Percentiles rank a stretch among this genome's conserved stretches.
These are phyloP conservation scores for Rutstroemia sp. DNA, from an alignment of 2,329 filamentous ascomycete genomes.

Conservation along the genomic window DNA sequence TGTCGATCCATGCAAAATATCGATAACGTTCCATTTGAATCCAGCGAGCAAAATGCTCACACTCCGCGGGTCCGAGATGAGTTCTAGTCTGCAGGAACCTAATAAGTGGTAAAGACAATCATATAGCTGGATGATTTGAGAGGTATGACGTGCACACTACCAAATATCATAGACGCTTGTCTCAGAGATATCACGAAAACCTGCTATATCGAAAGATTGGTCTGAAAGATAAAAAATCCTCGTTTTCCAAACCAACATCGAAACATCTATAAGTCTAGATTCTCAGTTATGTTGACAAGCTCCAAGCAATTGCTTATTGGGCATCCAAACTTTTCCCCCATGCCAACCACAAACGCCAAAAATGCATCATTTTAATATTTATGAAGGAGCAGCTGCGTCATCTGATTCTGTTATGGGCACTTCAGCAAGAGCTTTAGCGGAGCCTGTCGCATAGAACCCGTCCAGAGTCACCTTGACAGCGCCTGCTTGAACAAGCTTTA, in stretches of 20 bases:
- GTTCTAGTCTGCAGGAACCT: too few relatives aligned
- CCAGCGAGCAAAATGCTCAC: too few relatives aligned
- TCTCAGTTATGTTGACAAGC: not conserved
- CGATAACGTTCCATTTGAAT: too few relatives aligned
- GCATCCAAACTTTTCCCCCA: conserved; percentile 1
- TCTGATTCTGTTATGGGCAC: conserved; percentile 25
- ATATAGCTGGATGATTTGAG: too few relatives aligned
- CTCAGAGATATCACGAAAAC: not conserved
- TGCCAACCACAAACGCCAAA: conserved; percentile 11
- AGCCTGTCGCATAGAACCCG: conserved; percentile 59
- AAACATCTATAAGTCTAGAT: not conserved
- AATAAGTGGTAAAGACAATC: too few relatives aligned
- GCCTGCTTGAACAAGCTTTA: conserved; percentile 82
- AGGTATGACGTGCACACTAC: not conserved
- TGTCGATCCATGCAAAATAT: too few relatives aligned
- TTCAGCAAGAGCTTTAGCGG: conserved; percentile 21
- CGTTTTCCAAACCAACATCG: not conserved
- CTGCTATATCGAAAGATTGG: not conserved
- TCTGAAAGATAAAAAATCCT: not conserved
- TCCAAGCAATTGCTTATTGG: not conserved
- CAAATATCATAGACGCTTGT: not conserved
- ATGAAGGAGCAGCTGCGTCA: conserved; percentile 19
- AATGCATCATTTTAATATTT: conserved; percentile 11
- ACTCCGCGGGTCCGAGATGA: too few relatives aligned
- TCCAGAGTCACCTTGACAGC: conserved; percentile 82